Evolutionary conservation across 352 stramenopile genomes (phyloP), one percentile per base, ranked within the genome.

Genomic region (Pythium brachiatum): DNA sequence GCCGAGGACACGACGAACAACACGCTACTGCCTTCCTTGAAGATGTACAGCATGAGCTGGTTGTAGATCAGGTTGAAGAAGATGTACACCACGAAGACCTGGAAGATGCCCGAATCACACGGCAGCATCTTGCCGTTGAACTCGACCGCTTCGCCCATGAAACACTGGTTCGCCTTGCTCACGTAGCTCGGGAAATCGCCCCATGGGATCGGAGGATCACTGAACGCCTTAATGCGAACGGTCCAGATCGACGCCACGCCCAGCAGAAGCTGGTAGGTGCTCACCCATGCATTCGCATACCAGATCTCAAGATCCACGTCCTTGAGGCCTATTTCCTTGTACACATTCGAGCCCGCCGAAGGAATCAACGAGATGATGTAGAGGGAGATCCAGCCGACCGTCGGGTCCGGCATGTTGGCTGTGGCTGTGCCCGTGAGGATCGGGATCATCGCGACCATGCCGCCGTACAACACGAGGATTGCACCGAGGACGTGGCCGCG

Each of bases 261-360:
- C 20, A 90, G 79, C 31, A 92, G 26, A 2, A 96, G 68, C 68
- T 96, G 87, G 69, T 93, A 96, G 53, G 89, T 78, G 66, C 77
- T 89, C 54, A 94, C 86, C 83, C 83, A 93, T 39, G 86, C 86
- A 57, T 94, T 94, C 34, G 84, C 78, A 67, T 93, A 96, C 83
- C 84, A 96, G 53, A 94, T 91, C 63, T 96, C 87, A 29, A 96
- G 66, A 52, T 94, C 85, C 63, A 91, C 82, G 66, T 90, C 83
- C 62, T 96, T 96, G 20, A 96, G 72, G 13, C 81, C 87, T 52
- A 96, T 92, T 63, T 96, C 87, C 68, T 96, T 96, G 78, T 94
- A 95, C 25, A 92, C 86, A 36, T 96, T 96, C 27, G 84, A 92
- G 5, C 73, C 72, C 1, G 87, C 87, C 0, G 81, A 67, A 3